Percentiles rank a stretch among this genome's conserved stretches.
Conservation (phyloP, 2,329 filamentous ascomycete species). For the Colletotrichum paranaense region DNA sequence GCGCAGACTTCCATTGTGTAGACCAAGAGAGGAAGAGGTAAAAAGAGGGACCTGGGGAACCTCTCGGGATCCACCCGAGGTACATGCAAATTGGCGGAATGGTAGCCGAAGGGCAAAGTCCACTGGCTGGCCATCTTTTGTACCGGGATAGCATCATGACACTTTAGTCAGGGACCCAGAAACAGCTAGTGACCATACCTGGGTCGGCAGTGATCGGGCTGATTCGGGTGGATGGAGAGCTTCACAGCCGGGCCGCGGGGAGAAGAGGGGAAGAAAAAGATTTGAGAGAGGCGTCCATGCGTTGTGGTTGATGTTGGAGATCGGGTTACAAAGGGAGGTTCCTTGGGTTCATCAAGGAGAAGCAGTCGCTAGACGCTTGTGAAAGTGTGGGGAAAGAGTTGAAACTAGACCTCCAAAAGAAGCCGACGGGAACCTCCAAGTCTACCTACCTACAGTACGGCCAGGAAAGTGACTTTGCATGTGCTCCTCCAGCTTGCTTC, state of each 20-base stretch:
- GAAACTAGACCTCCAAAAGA: constrained; percentile 11
- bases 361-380: constrained; percentile 38
- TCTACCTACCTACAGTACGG: no score
- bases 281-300: constrained; percentile 10
- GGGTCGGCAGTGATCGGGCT: constrained; percentile 48
- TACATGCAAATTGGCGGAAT: constrained; percentile 6
- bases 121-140: not conserved
- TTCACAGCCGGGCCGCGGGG: constrained; percentile 34
- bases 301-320: constrained; percentile 24
- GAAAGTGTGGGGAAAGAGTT: constrained; percentile 44
- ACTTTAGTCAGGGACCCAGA: constrained; percentile 2
- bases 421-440: not conserved
- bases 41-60: constrained; percentile 20
- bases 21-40: constrained; percentile 17
- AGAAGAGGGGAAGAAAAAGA: constrained; percentile 5
- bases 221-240: constrained; percentile 47
- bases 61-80: constrained; percentile 14
- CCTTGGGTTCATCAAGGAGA: constrained; percentile 5
- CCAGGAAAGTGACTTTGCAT: constrained; percentile 26
- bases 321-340: constrained; percentile 12
- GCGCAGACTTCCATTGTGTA: not conserved
- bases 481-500: constrained; percentile 15
- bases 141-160: not conserved
- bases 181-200: constrained; percentile 21
- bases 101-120: constrained; percentile 8